Percentiles rank a stretch among this genome's conserved stretches.
phyloP scores from a whole-genome alignment of 768 basidiomycete species.

The Coprinellus micaceus region DNA sequence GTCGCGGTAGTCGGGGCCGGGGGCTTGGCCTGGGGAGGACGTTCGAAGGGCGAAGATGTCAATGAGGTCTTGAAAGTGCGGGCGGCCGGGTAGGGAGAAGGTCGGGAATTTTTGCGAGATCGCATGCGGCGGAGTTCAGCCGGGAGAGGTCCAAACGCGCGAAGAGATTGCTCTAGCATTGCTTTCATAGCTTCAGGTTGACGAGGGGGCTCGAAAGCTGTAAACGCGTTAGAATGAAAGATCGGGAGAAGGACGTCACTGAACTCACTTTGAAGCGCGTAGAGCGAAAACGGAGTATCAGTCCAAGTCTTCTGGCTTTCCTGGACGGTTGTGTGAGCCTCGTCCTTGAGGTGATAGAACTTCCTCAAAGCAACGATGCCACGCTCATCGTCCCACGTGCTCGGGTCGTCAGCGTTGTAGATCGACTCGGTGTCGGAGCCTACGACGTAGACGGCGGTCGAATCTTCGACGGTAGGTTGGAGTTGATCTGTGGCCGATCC shows the following conservation, averaged over 20 bases:
- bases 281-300: slow-evolving; percentile 74
- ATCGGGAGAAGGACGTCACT: neutral
- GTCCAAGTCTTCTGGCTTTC: slow-evolving; percentile 65
- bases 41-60: slow-evolving; percentile 26
- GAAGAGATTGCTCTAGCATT: slow-evolving; percentile 65
- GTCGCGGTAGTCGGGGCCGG: neutral
- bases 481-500: slow-evolving; percentile 33
- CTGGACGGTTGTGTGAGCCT: slow-evolving; percentile 59
- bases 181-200: slow-evolving; percentile 68
- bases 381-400: slow-evolving; percentile 65
- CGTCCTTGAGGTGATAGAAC: slow-evolving; percentile 66
- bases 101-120: slow-evolving; percentile 65
- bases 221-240: too few species aligned
- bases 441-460: slow-evolving; percentile 45
- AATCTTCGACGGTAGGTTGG: slow-evolving; percentile 35
- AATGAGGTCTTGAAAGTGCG: slow-evolving; percentile 43
- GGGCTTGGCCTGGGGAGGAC: neutral
- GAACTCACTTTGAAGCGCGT: slow-evolving; percentile 60
- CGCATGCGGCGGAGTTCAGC: slow-evolving; percentile 63
- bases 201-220: slow-evolving; percentile 69
- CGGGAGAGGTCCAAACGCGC: slow-evolving; percentile 71
- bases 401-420: slow-evolving; percentile 31
- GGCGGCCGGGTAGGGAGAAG: slow-evolving; percentile 66
- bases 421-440: slow-evolving; percentile 52
- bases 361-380: slow-evolving; percentile 61